Evolutionary conservation across 352 stramenopile species (phyloP).

Genomic region (Saprolegnia parasitica): DNA sequence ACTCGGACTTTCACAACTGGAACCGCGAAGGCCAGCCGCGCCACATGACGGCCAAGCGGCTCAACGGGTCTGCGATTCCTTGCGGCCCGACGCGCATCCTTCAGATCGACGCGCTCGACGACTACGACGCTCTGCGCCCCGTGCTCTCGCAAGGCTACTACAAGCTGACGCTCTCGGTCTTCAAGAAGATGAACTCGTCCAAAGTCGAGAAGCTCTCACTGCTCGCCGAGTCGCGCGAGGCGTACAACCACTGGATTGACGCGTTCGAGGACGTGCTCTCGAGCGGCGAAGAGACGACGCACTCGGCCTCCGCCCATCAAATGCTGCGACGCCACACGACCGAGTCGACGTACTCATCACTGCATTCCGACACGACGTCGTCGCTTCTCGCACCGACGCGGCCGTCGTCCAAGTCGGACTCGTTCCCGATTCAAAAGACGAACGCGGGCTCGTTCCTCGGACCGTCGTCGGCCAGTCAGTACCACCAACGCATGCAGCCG

Average conservation of each 20-base stretch:
- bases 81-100: neutral
- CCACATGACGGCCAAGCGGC: conserved; percentile 2
- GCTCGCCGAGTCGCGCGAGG: conserved; percentile 12
- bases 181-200: conserved; percentile 8
- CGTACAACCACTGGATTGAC: conserved; percentile 21
- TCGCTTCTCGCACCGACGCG: neutral
- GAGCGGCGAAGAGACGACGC: neutral
- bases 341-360: conserved; percentile 9
- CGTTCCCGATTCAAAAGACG: neutral
- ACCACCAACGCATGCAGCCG: no score
- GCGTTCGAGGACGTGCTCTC: conserved; percentile 27
- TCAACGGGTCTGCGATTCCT: neutral
- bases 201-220: conserved; percentile 26
- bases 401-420: conserved; percentile 5
- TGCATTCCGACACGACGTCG: neutral
- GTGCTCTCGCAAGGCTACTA: neutral
- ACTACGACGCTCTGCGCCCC: conserved; percentile 6
- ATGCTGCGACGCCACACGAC: neutral
- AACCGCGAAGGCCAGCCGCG: conserved; percentile 22
- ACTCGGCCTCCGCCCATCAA: neutral
- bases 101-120: conserved; percentile 23
- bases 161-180: conserved; percentile 18
- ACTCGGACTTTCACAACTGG: conserved; percentile 23
- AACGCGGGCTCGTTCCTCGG: conserved; percentile 3
- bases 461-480: no score